Evolutionary conservation across 306 rosid species (phyloP), one percentile per base, ranked within the genome.

Genomic region (Dryas alaskensis): DNA sequence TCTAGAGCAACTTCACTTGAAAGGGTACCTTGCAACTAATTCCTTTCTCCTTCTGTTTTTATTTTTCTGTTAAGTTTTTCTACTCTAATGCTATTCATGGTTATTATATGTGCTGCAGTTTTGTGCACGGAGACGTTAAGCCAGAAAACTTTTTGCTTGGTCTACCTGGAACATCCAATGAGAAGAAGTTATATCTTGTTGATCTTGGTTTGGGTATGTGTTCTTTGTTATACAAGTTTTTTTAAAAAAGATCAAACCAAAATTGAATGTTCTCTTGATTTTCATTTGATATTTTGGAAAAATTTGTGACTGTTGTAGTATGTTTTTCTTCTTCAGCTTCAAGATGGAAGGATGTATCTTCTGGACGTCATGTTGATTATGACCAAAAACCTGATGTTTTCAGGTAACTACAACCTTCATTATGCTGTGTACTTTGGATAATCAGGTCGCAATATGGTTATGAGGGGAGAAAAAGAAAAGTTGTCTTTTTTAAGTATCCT

Each of bases 51-150:
- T 63, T n/a, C 14, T 6, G 19, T 44, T 19, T 55, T 64, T 52
- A 5, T 10, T 65, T 52, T 52, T 60, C 5, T 61, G n/a, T 59
- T 58, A 8, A 31, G 0, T 51, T 37, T 5, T 62, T 10, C 40
- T 67, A 27, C 17, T 2, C 17, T 25, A 60, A 10, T 46, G n/a
- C 43, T 54, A 12, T 60, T 64, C 19, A 39, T 70, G 64, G 31
- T 40, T 19, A 64, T 60, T 68, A 16, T 31, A 67, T 61, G 61
- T 44, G 17, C 31, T 53, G 49, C 76, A 80, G 84, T 63, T 80
- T 80, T 75, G 84, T 80, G 70, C 84, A 80, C 61, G 84, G 84
- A 75, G 84, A 80, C 17, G 84, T 75, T 70, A 80, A 80, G 75
- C 84, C 84, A 25, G 84, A 80, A 51, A 80, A 80, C 69, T 75